Base-by-base conservation (phyloP, 2,329 filamentous ascomycete genomes). In the Fusarium protoensiforme region DNA sequence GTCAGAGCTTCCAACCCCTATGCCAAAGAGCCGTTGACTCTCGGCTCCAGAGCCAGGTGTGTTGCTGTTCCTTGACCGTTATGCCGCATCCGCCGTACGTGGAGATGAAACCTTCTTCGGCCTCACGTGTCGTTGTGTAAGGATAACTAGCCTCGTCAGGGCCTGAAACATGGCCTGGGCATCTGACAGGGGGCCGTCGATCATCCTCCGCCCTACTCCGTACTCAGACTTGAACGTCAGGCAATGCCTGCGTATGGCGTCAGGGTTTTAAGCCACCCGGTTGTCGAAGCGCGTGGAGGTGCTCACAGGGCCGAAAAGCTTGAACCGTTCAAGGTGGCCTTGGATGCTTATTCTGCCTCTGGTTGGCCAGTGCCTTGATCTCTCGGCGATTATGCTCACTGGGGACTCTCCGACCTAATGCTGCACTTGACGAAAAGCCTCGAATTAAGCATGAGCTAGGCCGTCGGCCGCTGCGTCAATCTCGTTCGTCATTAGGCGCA, bases 71-170 rank as follows among this genome's bases (percentile, higher is more conserved):
- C 54, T 70, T 24, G 59, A 63, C 69, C 75, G 73, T 75, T 75
- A 64, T 70, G 69, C 74, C 65, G 73, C 76, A 76, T 73, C 75
- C 71, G 65, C 67, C 66, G 63, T 78, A 67, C 64, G 71, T 76
- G 75, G 65, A 70, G 60, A 69, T 77, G 76, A 78, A 77, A 78
- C 76, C 63, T 76, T 74, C 63, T 68, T 75, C 68, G 68, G 51
- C 58, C 68, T 78, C 75, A 77, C 72, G 72, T 78, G 76, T 78
- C 65, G 74, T 65, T 71, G 76, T 77, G 72, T 64, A 68, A 78
- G 66, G 69, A 72, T 57, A 33, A 69, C 51, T 62, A 60, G 54
- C 62, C 65, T 71, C 60, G 38, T 67, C 65, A 69, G 59, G 64
- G 61, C 73, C 69, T 75, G 75, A 78, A 77, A 78, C 76, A 78